Conservation (phyloP, 306 rosid species). For the Castanea mollissima region DNA sequence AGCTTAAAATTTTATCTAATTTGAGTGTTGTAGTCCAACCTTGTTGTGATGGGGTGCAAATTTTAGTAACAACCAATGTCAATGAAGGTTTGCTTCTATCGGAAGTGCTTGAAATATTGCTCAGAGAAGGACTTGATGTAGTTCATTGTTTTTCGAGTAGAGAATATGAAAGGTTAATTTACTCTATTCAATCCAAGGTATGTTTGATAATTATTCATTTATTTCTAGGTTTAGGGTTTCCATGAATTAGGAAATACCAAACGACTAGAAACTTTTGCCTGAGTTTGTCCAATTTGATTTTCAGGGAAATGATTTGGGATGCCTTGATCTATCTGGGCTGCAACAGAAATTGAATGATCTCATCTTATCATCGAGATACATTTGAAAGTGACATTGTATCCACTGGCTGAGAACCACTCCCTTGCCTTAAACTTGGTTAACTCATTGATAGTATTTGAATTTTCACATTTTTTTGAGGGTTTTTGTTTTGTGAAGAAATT, state of each 20-base stretch:
- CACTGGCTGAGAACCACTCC: neutral
- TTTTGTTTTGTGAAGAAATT: neutral
- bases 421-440: neutral
- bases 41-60: constrained; percentile 26
- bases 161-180: constrained; percentile 30
- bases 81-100: constrained; percentile 18
- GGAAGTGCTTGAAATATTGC: constrained; percentile 29
- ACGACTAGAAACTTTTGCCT: neutral
- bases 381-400: neutral
- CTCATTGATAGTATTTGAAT: too few species aligned
- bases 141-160: constrained; percentile 24
- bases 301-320: constrained; percentile 27
- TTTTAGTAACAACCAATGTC: constrained; percentile 18
- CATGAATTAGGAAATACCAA: neutral
- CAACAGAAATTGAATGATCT: constrained; percentile 21
- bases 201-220: neutral
- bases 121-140: constrained; percentile 26
- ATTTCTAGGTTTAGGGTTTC: neutral
- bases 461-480: too few species aligned
- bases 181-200: constrained; percentile 41
- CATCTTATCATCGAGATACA: neutral
- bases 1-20: neutral
- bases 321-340: constrained; percentile 30
- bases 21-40: constrained; percentile 13
- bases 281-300: neutral